A percentile compares a stretch with the other conserved stretches of the same genome.
Evolutionary conservation across 306 rosid genomes (phyloP).

Genomic region (Styphnolobium japonicum): DNA sequence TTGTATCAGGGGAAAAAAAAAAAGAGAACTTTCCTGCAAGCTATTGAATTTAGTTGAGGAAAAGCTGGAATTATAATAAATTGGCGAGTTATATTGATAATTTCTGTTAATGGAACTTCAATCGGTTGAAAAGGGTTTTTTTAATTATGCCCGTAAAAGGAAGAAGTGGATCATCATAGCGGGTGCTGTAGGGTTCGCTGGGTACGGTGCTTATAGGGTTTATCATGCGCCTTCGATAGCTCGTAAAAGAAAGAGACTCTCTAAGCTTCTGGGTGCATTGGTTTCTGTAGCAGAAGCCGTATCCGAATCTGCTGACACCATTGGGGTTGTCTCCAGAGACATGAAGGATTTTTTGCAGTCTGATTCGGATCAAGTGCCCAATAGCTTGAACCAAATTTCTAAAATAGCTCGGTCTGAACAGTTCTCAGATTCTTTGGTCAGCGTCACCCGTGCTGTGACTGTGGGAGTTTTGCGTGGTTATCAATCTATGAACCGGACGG

Average conservation of each 20-base stretch:
- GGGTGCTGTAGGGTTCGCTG: conserved; percentile 55
- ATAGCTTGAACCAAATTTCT: conserved; percentile 65
- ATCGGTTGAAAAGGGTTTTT: conserved; percentile 42
- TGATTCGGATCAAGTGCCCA: conserved; percentile 67
- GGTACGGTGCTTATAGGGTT: conserved; percentile 50
- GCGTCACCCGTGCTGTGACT: conserved; percentile 51
- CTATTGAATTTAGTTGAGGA: neutral
- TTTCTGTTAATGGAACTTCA: conserved; percentile 51
- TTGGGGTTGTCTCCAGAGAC: conserved; percentile 60
- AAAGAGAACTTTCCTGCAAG: neutral
- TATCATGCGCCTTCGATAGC: conserved; percentile 60
- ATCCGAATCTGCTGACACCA: conserved; percentile 62
- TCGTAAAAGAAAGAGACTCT: conserved; percentile 53
- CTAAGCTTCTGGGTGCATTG: conserved; percentile 46
- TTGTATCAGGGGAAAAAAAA: neutral
- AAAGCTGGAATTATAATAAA: neutral
- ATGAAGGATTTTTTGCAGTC: conserved; percentile 70
- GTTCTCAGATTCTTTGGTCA: conserved; percentile 52
- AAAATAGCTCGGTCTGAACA: conserved; percentile 63
- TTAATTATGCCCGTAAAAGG: conserved; percentile 44
- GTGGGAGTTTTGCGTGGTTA: conserved; percentile 57
- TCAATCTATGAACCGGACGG: conserved; percentile 18
- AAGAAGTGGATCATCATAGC: conserved; percentile 53
- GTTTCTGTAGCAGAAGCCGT: conserved; percentile 64
- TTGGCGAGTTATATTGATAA: neutral